Percentiles rank a stretch among this genome's conserved stretches.
Evolutionary conservation across 306 rosid genomes (phyloP).

Genomic region (Prunus armeniaca): DNA sequence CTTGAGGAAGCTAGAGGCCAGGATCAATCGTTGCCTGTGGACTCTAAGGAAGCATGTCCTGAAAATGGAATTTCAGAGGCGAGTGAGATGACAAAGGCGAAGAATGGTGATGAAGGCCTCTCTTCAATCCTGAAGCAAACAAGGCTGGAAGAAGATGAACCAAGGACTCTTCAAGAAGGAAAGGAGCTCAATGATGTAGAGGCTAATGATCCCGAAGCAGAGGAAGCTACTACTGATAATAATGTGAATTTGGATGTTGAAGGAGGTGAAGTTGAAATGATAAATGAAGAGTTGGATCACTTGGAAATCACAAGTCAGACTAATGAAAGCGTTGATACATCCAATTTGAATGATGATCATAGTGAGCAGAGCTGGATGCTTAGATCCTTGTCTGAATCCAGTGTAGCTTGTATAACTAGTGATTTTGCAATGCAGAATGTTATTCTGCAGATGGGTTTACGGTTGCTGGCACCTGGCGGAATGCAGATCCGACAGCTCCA

Average conservation of each 20-base stretch:
- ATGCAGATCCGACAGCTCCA: slow-evolving; percentile 79
- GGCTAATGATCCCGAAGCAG: slow-evolving; percentile 10
- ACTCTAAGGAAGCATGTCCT: slow-evolving; percentile 21
- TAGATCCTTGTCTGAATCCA: slow-evolving; percentile 85
- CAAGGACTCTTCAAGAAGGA: slow-evolving; percentile 33
- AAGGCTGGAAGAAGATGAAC: slow-evolving; percentile 50
- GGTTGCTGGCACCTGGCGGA: slow-evolving; percentile 92
- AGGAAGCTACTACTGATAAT: slow-evolving; percentile 16
- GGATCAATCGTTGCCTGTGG: slow-evolving; percentile 27
- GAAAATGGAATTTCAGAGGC: slow-evolving; percentile 33
- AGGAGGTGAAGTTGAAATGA: slow-evolving; percentile 26
- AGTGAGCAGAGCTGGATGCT: slow-evolving; percentile 93
- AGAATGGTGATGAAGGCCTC: slow-evolving; percentile 42
- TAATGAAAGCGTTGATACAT: slow-evolving; percentile 53
- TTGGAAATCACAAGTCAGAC: slow-evolving; percentile 54
- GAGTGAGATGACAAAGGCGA: slow-evolving; percentile 29
- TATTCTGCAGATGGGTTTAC: slow-evolving; percentile 93
- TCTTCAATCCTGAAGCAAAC: slow-evolving; percentile 43
- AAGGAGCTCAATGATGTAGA: slow-evolving; percentile 23
- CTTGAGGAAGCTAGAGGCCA: slow-evolving; percentile 33
- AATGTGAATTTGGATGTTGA: slow-evolving; percentile 25
- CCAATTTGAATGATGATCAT: slow-evolving; percentile 53
- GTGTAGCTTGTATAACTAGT: slow-evolving; percentile 83
- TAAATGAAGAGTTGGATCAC: slow-evolving; percentile 35
- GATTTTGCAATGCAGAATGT: slow-evolving; percentile 99